These are phyloP conservation scores for Thymus mandschuricus DNA, from an alignment of 257 asterid genomes.

Conservation along the genomic window DNA sequence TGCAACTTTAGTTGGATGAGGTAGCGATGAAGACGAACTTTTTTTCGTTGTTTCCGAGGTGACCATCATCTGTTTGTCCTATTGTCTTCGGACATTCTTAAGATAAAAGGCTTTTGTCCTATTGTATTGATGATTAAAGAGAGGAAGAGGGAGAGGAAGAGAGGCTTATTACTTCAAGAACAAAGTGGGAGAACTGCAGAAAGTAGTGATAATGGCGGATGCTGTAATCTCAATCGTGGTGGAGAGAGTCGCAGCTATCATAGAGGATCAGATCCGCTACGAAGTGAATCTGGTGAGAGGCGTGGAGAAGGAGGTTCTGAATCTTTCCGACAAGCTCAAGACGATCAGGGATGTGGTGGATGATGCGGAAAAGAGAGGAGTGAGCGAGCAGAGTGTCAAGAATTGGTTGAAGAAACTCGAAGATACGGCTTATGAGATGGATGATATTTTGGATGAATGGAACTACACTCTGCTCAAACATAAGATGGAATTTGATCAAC, in stretches of 20 bases:
- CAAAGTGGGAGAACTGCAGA: no score
- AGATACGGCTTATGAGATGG: background rate
- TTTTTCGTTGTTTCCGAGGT: no score
- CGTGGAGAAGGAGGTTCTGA: background rate
- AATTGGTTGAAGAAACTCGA: constrained; percentile 24
- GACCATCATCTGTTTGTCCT: no score
- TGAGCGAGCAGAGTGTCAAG: background rate
- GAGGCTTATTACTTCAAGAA: no score
- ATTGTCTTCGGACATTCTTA: no score
- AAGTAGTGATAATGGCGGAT: constrained; percentile 6
- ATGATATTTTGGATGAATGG: background rate
- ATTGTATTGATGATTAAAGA: no score
- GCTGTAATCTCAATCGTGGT: constrained; percentile 9
- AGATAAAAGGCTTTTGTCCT: no score
- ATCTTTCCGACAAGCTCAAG: background rate
- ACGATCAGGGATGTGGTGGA: background rate
- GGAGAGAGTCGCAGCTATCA: background rate
- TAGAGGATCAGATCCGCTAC: background rate
- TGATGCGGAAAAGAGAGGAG: constrained; percentile 21
- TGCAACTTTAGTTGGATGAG: no score
- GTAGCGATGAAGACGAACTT: no score
- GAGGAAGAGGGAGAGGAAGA: no score
- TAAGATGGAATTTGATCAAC: no score
- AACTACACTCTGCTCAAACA: no score
- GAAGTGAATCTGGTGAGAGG: constrained; percentile 30